Base-by-base conservation (phyloP, 352 stramenopile genomes). In the Aphanomyces astaci region DNA sequence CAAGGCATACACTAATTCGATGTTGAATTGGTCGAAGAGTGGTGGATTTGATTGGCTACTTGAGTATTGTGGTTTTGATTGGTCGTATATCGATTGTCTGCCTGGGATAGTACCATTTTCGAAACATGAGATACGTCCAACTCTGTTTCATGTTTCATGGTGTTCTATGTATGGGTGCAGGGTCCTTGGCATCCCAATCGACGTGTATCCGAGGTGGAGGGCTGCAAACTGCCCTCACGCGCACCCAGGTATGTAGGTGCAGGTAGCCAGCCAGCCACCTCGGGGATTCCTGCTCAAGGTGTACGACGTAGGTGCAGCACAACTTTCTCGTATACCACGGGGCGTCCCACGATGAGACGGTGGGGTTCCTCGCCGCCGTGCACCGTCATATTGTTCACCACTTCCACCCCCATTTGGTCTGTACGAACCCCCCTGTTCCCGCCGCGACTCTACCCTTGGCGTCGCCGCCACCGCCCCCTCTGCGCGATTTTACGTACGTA, bases 301-400 rank as follows among this genome's bases (percentile, higher is more conserved):
- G 10, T 28, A 4, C 22, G 43, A 4, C 22, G 43, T 24, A 68
- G 62, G 76, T 94, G 59, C 81, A 90, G 57, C 81, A 89, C 75
- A 79, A 90, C 53, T 94, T 92, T 64, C 90, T 92, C 56, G 82
- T 94, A 19, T 83, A 93, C 71, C 73, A 84, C 39, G 88, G 81
- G 28, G 77, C 86, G 54, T 90, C 85, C 39, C 76, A 81, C 1
- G 86, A 94, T 64, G 86, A 94, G 68, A 86, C 84, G 2, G 80
- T 94, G 24, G 71, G 76, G 25, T 93, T 92, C 66, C 74, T 94
- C 2, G 70, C 78, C 30, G 73, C 78, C 33, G 78, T 94, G 31
- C 79, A 94, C 56, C 73, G 75, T 7, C 80, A 84, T 36, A 64
- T 92, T 52, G 73, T 92, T 4, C 66, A 76, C 11, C 80, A 78